These are phyloP conservation scores for Erysimum cheiranthoides DNA, from an alignment of 345 rosid genomes.

Conservation along the genomic window DNA sequence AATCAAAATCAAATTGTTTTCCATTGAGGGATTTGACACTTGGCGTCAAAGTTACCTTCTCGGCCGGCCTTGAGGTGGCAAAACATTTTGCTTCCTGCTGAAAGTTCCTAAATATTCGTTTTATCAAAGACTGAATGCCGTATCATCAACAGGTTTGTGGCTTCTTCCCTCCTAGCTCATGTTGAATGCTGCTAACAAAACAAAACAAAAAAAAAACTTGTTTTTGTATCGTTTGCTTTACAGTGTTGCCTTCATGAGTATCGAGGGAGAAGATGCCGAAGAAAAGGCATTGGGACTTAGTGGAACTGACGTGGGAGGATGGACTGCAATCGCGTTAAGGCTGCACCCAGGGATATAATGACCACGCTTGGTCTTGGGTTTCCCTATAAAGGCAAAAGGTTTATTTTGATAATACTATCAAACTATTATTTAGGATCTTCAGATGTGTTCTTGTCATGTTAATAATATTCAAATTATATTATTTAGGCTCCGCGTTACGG, in stretches of 20 bases:
- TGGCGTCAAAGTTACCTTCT: too few relatives aligned
- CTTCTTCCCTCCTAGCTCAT: background rate
- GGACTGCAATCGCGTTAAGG: background rate
- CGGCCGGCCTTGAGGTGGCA: too few relatives aligned
- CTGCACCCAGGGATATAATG: too few relatives aligned
- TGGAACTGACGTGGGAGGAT: conserved; percentile 9
- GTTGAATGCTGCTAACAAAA: background rate
- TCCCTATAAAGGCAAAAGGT: too few relatives aligned
- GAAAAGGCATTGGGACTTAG: background rate
- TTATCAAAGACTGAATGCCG: background rate
- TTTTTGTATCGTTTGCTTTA: too few relatives aligned
- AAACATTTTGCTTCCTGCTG: background rate
- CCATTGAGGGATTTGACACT: background rate
- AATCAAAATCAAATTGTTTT: background rate
- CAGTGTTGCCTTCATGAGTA: background rate
- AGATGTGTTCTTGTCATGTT: background rate
- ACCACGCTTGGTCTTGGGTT: too few relatives aligned
- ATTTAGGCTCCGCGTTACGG: background rate
- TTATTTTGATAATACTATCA: background rate
- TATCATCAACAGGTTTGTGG: background rate
- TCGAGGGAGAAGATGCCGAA: background rate
- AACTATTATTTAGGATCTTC: too few relatives aligned
- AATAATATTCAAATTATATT: background rate
- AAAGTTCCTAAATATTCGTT: background rate
- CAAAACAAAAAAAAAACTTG: background rate